Evolutionary conservation across 345 rosid genomes (phyloP).

Genomic region (Kernera saxatilis): DNA sequence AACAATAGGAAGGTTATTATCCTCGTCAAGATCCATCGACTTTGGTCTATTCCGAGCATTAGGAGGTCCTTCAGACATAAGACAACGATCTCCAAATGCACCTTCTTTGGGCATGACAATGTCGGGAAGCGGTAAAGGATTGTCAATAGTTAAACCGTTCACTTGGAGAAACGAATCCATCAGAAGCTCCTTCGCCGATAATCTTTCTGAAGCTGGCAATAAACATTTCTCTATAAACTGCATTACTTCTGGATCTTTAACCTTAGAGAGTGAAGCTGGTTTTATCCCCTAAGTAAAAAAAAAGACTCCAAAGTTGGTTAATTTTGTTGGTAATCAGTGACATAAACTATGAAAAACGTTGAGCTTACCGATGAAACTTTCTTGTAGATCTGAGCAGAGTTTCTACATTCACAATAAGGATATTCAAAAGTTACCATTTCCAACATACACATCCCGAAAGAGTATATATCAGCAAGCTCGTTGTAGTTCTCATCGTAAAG

Average conservation of each 20-base stretch:
- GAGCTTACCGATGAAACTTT: slow-evolving; percentile 67
- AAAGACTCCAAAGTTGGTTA: no score
- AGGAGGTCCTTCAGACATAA: slow-evolving; percentile 79
- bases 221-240: slow-evolving; percentile 80
- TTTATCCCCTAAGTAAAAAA: slow-evolving; percentile 93
- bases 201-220: slow-evolving; percentile 62
- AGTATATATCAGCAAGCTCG: slow-evolving; percentile 69
- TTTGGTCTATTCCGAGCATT: no score
- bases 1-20: no score
- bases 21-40: no score
- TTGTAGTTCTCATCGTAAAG: slow-evolving; percentile 74
- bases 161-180: slow-evolving; percentile 63
- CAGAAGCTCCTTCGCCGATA: slow-evolving; percentile 70
- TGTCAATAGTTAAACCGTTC: slow-evolving; percentile 41
- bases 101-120: slow-evolving; percentile 55
- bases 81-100: slow-evolving; percentile 56
- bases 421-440: slow-evolving; percentile 79
- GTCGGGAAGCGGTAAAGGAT: slow-evolving; percentile 50
- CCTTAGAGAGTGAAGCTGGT: slow-evolving; percentile 70
- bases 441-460: slow-evolving; percentile 81
- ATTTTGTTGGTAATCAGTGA: no score
- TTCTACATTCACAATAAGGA: slow-evolving; percentile 74
- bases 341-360: no score
- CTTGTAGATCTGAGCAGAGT: slow-evolving; percentile 81
- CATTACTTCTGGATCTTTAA: slow-evolving; percentile 58